phyloP scores from a whole-genome alignment of 257 asterid genomes.

The Parsonsia alboflavescens region DNA sequence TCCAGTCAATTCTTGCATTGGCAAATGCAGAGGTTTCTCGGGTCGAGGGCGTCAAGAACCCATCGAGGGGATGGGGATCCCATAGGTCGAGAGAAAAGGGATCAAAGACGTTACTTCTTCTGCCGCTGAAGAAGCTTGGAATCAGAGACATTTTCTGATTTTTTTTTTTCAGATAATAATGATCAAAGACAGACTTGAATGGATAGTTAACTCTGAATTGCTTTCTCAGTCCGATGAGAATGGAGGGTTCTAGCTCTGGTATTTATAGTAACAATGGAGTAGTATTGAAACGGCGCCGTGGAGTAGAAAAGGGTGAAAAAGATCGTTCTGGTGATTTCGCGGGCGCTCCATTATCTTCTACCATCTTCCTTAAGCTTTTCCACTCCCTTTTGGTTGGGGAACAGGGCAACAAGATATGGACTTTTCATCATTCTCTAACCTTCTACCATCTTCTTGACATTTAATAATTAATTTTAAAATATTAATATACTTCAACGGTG shows the following conservation, averaged over 20 bases:
- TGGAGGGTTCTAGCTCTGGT: too few relatives aligned
- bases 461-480: too few relatives aligned
- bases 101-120: neutral
- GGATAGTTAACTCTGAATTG: neutral
- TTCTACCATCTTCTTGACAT: too few relatives aligned
- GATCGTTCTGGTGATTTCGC: neutral
- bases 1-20: constrained; percentile 8
- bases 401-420: too few relatives aligned
- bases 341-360: neutral
- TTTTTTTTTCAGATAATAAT: neutral
- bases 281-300: neutral
- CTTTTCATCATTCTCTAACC: too few relatives aligned
- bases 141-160: constrained; percentile 5
- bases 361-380: too few relatives aligned
- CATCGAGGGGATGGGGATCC: constrained; percentile 2
- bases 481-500: too few relatives aligned
- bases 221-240: neutral
- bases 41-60: neutral
- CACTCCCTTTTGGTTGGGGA: too few relatives aligned
- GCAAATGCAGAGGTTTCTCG: neutral
- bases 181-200: neutral
- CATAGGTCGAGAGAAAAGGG: neutral
- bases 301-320: neutral
- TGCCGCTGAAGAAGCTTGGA: constrained; percentile 6
- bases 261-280: neutral